These are phyloP conservation scores for Gossypium mustelinum DNA, from an alignment of 345 rosid genomes.

Conservation along the genomic window DNA sequence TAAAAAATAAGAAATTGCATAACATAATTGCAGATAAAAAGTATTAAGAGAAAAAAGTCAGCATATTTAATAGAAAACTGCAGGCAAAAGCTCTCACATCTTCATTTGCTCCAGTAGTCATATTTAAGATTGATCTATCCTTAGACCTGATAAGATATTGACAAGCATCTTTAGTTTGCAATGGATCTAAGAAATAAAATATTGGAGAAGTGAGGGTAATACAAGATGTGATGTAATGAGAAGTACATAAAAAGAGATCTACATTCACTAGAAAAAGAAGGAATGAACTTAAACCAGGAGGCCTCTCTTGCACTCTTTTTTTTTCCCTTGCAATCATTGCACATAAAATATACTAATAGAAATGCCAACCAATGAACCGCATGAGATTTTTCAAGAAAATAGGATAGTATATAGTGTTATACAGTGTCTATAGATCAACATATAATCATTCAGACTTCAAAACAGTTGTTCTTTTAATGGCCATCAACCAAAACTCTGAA, in stretches of 20 bases:
- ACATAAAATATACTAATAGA: background rate
- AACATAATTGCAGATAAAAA: background rate
- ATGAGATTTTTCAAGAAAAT: background rate
- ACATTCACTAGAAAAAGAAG: background rate
- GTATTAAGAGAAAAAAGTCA: background rate
- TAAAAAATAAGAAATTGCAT: background rate
- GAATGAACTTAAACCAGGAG: background rate
- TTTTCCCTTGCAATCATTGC: background rate
- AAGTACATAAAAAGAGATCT: background rate
- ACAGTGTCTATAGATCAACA: background rate
- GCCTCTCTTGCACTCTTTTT: background rate
- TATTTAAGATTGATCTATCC: conserved; percentile 61
- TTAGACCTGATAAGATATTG: conserved; percentile 49
- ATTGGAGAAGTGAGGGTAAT: background rate
- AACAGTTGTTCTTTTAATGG: background rate
- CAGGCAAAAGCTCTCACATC: conserved; percentile 45
- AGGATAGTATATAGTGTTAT: background rate
- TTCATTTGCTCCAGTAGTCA: conserved; percentile 86
- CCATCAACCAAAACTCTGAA: background rate
- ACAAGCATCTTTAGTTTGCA: conserved; percentile 7
- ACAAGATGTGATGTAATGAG: background rate
- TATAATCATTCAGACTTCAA: background rate
- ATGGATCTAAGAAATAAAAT: background rate
- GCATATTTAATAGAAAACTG: background rate
- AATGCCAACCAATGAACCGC: background rate